Percentiles rank a stretch among this genome's conserved stretches.
Evolutionary conservation across 2,329 filamentous ascomycete species (phyloP).

Genomic region (Xylariaceae sp.): DNA sequence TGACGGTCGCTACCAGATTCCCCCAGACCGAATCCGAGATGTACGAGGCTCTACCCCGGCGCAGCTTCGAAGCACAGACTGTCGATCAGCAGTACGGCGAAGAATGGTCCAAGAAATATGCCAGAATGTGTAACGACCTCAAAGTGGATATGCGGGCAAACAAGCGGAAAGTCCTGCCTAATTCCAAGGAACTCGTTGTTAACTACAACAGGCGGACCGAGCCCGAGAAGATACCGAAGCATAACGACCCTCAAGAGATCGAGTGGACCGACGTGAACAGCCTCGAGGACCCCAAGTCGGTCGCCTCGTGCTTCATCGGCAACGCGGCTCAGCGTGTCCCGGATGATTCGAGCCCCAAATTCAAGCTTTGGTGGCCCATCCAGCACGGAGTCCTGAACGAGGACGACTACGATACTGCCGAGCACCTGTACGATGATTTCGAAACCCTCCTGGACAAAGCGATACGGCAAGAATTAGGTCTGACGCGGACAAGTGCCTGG

Average conservation of each 20-base stretch:
- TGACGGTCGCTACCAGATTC: conserved; percentile 80
- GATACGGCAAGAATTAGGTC: conserved; percentile 75
- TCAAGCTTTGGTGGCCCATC: conserved; percentile 90
- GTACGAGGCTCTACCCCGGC: conserved; percentile 68
- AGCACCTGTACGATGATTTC: conserved; percentile 79
- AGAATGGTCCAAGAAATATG: conserved; percentile 70
- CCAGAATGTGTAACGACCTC: conserved; percentile 77
- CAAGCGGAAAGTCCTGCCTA: conserved; percentile 92
- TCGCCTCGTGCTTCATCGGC: conserved; percentile 67
- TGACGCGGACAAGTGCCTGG: conserved; percentile 75
- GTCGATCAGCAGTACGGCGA: conserved; percentile 81
- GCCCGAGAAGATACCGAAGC: conserved; percentile 82
- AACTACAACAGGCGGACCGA: conserved; percentile 87
- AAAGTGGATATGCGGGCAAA: conserved; percentile 88
- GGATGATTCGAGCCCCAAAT: conserved; percentile 81
- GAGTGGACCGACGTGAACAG: conserved; percentile 85
- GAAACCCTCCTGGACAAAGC: conserved; percentile 82
- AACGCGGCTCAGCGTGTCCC: conserved; percentile 79
- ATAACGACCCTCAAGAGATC: conserved; percentile 89
- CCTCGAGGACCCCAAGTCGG: conserved; percentile 58
- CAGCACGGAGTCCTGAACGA: conserved; percentile 86
- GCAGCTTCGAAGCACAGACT: conserved; percentile 56
- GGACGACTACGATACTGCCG: conserved; percentile 73
- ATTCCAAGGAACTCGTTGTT: conserved; percentile 90
- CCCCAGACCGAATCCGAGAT: conserved; percentile 77